phyloP scores from a whole-genome alignment of 805 yeast genomes.

The Scheffersomyces stipitis region DNA sequence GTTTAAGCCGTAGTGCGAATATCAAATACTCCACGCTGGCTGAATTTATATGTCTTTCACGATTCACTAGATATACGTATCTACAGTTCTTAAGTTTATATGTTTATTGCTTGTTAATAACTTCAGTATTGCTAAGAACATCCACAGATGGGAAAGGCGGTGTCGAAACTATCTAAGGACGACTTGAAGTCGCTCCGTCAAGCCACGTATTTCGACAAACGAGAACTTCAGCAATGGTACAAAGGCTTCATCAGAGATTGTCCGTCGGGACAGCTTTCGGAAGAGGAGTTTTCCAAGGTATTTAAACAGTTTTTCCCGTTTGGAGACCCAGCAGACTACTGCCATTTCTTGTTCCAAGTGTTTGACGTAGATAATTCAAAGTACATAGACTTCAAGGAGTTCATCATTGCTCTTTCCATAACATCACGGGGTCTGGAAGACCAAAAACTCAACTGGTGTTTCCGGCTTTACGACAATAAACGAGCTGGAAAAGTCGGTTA shows the following conservation, averaged over 20 bases:
- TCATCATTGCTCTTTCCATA: slow-evolving; percentile 81
- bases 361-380: slow-evolving; percentile 84
- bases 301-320: slow-evolving; percentile 97
- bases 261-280: slow-evolving; percentile 83
- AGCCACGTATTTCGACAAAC: slow-evolving; percentile 86
- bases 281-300: slow-evolving; percentile 85
- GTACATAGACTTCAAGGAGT: slow-evolving; percentile 86
- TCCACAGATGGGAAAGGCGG: slow-evolving; percentile 97
- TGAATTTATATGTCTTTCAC: background rate
- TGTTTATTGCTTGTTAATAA: background rate
- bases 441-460: slow-evolving; percentile 88
- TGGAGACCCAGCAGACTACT: slow-evolving; percentile 93
- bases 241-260: slow-evolving; percentile 94
- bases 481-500: slow-evolving; percentile 74
- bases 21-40: too few species aligned
- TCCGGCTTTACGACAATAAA: slow-evolving; percentile 81
- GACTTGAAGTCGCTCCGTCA: slow-evolving; percentile 79
- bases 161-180: slow-evolving; percentile 88
- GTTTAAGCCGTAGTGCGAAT: too few species aligned
- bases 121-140: too few species aligned
- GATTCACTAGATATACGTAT: background rate
- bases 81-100: background rate
- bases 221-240: slow-evolving; percentile 98
- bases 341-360: slow-evolving; percentile 82
- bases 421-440: slow-evolving; percentile 83